A percentile compares a stretch with the other conserved stretches of the same genome.
Conservation (phyloP, 1,284 basidiomycete genomes). For the Ustilago esculenta region DNA sequence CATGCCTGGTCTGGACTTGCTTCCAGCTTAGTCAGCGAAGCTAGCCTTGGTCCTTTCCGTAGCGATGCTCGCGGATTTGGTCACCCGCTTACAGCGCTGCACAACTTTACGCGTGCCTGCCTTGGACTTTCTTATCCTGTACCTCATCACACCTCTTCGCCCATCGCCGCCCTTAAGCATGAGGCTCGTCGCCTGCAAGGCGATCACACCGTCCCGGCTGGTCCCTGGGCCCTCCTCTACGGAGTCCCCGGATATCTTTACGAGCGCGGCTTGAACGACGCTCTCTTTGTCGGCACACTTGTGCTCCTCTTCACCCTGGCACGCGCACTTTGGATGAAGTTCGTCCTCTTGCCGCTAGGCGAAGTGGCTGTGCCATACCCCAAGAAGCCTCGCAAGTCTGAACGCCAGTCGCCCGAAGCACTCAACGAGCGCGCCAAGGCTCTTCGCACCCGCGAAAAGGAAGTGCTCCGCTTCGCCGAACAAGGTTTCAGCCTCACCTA, state of each 20-base stretch:
- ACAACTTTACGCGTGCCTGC: slow-evolving; percentile 55
- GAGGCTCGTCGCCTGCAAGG: slow-evolving; percentile 10
- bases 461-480: slow-evolving; percentile 87
- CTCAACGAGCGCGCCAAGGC: slow-evolving; percentile 27
- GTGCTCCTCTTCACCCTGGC: slow-evolving; percentile 56
- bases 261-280: slow-evolving; percentile 49
- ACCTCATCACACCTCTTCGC: slow-evolving; percentile 27
- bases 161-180: slow-evolving; percentile 31
- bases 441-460: slow-evolving; percentile 71
- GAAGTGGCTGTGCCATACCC: slow-evolving; percentile 29
- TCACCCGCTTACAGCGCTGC: slow-evolving; percentile 56
- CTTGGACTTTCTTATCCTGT: slow-evolving; percentile 54
- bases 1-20: slow-evolving; percentile 28
- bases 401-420: slow-evolving; percentile 8
- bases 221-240: slow-evolving; percentile 44
- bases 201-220: slow-evolving; percentile 3
- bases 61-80: slow-evolving; percentile 59
- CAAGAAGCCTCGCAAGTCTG: slow-evolving; percentile 26
- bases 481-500: slow-evolving; percentile 91
- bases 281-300: slow-evolving; percentile 54
- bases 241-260: slow-evolving; percentile 46
- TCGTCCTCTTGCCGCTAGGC: slow-evolving; percentile 53
- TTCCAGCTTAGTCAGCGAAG: slow-evolving; percentile 22
- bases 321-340: slow-evolving; percentile 52
- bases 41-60: slow-evolving; percentile 50